Base-by-base conservation (phyloP, 257 asterid genomes). In the Perilla frutescens region DNA sequence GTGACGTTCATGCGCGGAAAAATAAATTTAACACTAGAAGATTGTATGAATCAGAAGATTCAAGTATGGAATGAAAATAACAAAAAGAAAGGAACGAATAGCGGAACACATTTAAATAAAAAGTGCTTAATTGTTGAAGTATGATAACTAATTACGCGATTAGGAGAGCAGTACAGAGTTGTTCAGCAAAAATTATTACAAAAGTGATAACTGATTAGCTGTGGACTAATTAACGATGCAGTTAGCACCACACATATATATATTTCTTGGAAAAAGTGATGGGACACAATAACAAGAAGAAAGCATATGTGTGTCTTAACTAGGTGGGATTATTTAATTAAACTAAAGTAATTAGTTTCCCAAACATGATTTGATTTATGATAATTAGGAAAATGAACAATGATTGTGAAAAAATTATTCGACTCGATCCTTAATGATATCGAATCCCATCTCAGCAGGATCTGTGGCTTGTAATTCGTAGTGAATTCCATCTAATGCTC, bases 381-480 rank as follows among this genome's bases (percentile, higher is more conserved):
- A 61, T 62, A 54, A 73, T 61, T 15, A 66, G 40, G 8, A 29
- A 20, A 74, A 20, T 72, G 15, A 20, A 20, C 26, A 29, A 70
- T 31, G 41, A 8, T 53, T 63, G 15, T 60, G n/a, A 36, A 12
- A 4, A 4, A 50, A 60, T 76, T 58, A 87, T 82, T 82, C 83
- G 76, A 87, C 88, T 78, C 96, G 72, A n/a, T 89, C 89, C 75
- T 85, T 73, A 45, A 91, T 91, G 62, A 91, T 75, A 78, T 91
- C 97, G 4, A 89, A 74, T 26, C 93, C 97, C 96, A 91, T 91
- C 85, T 91, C 97, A 3, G 97, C 84, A 71, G 97, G 97, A 76
- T 91, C 97, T 2, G 97, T 91, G 0, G 97, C 97, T 71, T 91
- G 97, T 71, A 91, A 81, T 77, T 91, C 97, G 40, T 87, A 89